Evolutionary conservation across 345 rosid species (phyloP).

Genomic region (Populus simonii): DNA sequence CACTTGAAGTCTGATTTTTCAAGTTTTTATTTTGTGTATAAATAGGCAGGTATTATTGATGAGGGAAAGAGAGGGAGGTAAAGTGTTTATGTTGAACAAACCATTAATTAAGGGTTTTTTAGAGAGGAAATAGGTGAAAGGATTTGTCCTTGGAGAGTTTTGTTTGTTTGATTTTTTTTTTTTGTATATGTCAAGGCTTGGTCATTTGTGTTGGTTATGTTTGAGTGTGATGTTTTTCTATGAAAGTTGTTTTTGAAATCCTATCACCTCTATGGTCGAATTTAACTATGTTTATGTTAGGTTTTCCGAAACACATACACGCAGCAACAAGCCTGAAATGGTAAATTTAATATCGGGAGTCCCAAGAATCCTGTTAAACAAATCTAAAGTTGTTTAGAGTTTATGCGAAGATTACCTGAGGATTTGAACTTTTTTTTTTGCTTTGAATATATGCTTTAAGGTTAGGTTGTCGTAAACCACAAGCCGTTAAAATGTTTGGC

Average conservation of each 20-base stretch:
- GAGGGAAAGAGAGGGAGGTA: neutral
- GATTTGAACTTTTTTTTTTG: too few relatives aligned
- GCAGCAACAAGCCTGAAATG: too few relatives aligned
- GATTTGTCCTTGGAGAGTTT: neutral
- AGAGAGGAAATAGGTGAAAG: neutral
- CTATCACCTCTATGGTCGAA: neutral
- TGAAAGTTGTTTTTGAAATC: neutral
- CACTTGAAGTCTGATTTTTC: too few relatives aligned
- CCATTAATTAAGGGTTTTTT: neutral
- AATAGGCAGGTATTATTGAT: neutral
- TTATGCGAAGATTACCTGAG: too few relatives aligned
- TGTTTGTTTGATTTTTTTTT: neutral
- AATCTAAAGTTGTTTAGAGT: too few relatives aligned
- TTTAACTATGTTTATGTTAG: too few relatives aligned
- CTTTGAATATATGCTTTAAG: too few relatives aligned
- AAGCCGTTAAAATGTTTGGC: too few relatives aligned
- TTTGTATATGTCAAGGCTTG: neutral
- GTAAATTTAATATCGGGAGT: too few relatives aligned
- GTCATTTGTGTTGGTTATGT: neutral
- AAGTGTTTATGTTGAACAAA: neutral
- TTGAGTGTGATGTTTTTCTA: neutral
- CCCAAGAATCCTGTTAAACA: too few relatives aligned
- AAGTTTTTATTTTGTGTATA: too few relatives aligned
- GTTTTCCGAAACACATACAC: too few relatives aligned
- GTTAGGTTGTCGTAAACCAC: rapidly evolving